Evolutionary conservation across 371 early-diverging fungal genomes (phyloP).

Genomic region (Mortierella sp.): DNA sequence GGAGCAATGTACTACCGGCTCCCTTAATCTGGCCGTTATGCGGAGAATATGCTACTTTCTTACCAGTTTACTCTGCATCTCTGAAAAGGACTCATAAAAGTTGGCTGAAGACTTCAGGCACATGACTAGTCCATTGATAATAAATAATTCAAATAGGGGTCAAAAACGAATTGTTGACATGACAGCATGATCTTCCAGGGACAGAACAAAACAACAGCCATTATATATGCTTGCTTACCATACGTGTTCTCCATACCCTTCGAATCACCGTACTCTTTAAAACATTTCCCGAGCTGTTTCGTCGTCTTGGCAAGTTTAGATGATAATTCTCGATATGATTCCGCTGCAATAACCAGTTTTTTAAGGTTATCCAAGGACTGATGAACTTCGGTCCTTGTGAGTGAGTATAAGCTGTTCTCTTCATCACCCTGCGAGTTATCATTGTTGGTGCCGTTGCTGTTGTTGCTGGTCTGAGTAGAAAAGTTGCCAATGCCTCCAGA

Average conservation of each 20-base stretch:
- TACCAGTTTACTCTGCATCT: slow-evolving; percentile 57
- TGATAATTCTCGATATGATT: slow-evolving; percentile 48
- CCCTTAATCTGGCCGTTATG: not conserved
- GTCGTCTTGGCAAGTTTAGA: slow-evolving; percentile 49
- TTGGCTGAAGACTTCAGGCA: slow-evolving; percentile 57
- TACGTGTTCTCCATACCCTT: slow-evolving; percentile 56
- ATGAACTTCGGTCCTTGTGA: slow-evolving; percentile 44
- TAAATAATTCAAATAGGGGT: slow-evolving; percentile 18
- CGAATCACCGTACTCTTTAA: slow-evolving; percentile 50
- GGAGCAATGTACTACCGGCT: not conserved
- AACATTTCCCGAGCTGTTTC: slow-evolving; percentile 49
- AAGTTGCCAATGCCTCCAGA: slow-evolving; percentile 20
- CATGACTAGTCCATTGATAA: slow-evolving; percentile 37
- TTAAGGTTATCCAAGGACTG: slow-evolving; percentile 47
- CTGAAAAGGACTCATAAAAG: slow-evolving; percentile 56
- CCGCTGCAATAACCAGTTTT: slow-evolving; percentile 46
- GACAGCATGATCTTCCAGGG: not conserved
- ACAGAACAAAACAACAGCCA: not conserved
- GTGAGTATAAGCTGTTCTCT: not conserved
- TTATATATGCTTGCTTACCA: slow-evolving; percentile 23
- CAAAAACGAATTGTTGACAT: not conserved
- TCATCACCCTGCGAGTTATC: slow-evolving; percentile 14
- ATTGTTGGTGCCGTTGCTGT: not conserved
- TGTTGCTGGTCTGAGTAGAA: not conserved
- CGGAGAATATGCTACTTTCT: not conserved